Conservation (phyloP, 2,329 filamentous ascomycete species). For the Malbranchea cinnamomea region DNA sequence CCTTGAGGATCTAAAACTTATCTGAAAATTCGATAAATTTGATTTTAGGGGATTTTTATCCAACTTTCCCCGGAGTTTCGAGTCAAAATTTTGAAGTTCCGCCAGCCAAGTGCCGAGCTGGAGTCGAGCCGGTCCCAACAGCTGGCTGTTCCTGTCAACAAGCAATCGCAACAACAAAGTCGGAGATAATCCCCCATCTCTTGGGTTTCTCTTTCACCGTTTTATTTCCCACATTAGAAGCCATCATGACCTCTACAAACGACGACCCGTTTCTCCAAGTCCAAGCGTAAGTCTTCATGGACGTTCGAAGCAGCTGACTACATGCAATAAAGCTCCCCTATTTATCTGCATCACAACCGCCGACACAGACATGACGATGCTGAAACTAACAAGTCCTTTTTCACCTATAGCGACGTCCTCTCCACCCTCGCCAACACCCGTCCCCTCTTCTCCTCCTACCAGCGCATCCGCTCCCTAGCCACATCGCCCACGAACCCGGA, state of each 20-base stretch:
- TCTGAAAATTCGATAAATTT: too few relatives aligned
- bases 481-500: constrained; percentile 56
- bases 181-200: too few relatives aligned
- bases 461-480: constrained; percentile 81
- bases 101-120: too few relatives aligned
- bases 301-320: too few relatives aligned
- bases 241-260: constrained; percentile 18
- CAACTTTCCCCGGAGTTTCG: too few relatives aligned
- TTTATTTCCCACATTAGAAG: constrained; percentile 9
- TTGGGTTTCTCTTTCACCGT: too few relatives aligned
- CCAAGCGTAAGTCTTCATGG: constrained; percentile 28
- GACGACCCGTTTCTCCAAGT: constrained; percentile 34
- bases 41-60: too few relatives aligned
- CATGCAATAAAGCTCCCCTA: constrained; percentile 4
- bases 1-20: too few relatives aligned
- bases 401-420: constrained; percentile 68
- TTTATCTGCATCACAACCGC: constrained; percentile 4
- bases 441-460: constrained; percentile 82
- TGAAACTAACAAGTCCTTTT: neutral
- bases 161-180: too few relatives aligned
- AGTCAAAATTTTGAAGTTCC: too few relatives aligned
- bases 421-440: constrained; percentile 65
- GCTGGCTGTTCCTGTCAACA: too few relatives aligned
- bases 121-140: too few relatives aligned
- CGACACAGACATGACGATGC: neutral